Evolutionary conservation across 768 basidiomycete species (phyloP), one percentile per base, ranked within the genome.

Genomic region (Nidularia sp.): DNA sequence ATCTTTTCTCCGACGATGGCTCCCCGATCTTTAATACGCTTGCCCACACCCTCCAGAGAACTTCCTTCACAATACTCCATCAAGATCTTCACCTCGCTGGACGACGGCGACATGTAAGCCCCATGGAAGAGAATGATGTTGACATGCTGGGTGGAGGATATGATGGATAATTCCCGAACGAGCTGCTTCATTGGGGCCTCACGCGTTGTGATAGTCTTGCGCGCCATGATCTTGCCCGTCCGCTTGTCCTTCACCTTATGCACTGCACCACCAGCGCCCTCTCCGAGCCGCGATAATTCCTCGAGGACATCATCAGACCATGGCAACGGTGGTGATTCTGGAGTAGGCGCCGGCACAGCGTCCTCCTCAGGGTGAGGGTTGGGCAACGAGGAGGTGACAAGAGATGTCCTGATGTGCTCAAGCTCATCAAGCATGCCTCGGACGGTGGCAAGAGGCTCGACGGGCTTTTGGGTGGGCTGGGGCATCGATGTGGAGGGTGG

Each of bases 211-310:
- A 96, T 93, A 6, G 92, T 90, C 76, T 99, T 99, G 62, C 94
- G 84, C 4, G 97, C 97, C 83, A 97, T 86, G 60, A 94, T 79
- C 65, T 76, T 74, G 34, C 83, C 83, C 1, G 84, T 90, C 50
- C 87, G 85, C 62, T 78, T 86, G 67, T 97, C 92, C 66, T 76
- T 83, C 45, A 98, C 95, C 70, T 93, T 94, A 67, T 96, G 86
- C 8, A 99, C 97, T 6, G 93, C 94, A 45, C 97, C 97, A 45
- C 95, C 94, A 51, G 94, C 93, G 41, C 97, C 97, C 63, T 98
- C 94, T 15, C 97, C 97, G 2, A 99, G 74, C 50, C 91, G 82
- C 10, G 73, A 67, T 6, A 93, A 56, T 57, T 90, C 88, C 58
- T 93, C 88, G 51, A 98, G 76, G 52, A 83, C 63, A 51, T 81